These are phyloP conservation scores for Diutina mesorugosa DNA, from an alignment of 1,139 yeast species.

Conservation along the genomic window DNA sequence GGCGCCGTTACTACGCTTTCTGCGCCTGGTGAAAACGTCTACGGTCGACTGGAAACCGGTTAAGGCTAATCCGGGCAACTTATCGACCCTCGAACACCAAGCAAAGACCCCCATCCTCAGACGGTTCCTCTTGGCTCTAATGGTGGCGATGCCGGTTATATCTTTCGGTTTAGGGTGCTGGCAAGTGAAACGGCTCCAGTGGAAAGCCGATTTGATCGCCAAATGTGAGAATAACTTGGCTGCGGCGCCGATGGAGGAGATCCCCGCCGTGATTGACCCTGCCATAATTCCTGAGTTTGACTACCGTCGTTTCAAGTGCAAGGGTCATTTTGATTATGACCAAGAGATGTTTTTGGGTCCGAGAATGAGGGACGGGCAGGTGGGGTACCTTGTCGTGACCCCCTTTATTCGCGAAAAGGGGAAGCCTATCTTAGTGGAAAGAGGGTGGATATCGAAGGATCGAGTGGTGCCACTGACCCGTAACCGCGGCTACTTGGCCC, in stretches of 20 bases:
- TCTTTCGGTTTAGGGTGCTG: slow-evolving; percentile 85
- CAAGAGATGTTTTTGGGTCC: slow-evolving; percentile 94
- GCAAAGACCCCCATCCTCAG: slow-evolving; percentile 28
- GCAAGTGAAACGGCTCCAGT: slow-evolving; percentile 76
- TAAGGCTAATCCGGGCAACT: slow-evolving; percentile 35
- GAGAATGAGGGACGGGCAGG: slow-evolving; percentile 57
- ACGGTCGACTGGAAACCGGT: slow-evolving; percentile 80
- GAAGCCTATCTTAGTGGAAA: slow-evolving; percentile 56
- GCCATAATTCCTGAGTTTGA: slow-evolving; percentile 57
- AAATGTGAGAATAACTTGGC: slow-evolving; percentile 73
- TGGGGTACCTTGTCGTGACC: slow-evolving; percentile 71
- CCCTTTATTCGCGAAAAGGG: slow-evolving; percentile 74
- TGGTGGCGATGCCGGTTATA: slow-evolving; percentile 79
- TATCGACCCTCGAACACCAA: slow-evolving; percentile 27
- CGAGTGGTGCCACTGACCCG: slow-evolving; percentile 56
- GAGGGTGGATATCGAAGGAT: slow-evolving; percentile 86
- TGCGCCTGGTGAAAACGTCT: slow-evolving; percentile 40
- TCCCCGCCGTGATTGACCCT: slow-evolving; percentile 51
- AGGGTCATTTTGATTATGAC: slow-evolving; percentile 71
- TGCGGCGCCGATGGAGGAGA: slow-evolving; percentile 47
- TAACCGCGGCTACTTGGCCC: slow-evolving; percentile 32
- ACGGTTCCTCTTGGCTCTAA: slow-evolving; percentile 38
- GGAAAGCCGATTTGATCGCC: slow-evolving; percentile 84
- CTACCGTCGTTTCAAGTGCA: slow-evolving; percentile 59
- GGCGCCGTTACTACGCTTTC: not conserved